Evolutionary conservation across 2,329 filamentous ascomycete genomes (phyloP).

Genomic region (Xylariales sp.): DNA sequence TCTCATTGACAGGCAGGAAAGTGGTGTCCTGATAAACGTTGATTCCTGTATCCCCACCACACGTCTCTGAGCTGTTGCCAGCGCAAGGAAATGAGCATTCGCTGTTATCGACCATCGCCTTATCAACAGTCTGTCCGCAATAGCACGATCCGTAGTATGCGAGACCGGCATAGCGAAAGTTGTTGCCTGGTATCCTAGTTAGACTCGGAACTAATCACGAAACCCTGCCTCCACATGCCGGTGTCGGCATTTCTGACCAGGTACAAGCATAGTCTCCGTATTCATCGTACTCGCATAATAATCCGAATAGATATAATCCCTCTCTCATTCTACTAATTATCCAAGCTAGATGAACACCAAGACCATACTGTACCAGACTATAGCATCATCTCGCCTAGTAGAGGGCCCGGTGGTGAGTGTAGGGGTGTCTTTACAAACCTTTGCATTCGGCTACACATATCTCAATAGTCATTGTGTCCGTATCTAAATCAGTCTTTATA

Average conservation of each 20-base stretch:
- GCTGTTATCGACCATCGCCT: slow-evolving; percentile 45
- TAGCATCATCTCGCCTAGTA: not conserved
- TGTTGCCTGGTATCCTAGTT: slow-evolving; percentile 38
- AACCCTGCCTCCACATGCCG: no score
- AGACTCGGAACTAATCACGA: no score
- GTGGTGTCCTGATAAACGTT: slow-evolving; percentile 46
- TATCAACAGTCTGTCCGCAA: slow-evolving; percentile 46
- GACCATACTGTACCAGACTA: no score
- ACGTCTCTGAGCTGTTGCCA: slow-evolving; percentile 38
- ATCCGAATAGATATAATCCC: no score
- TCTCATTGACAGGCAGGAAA: slow-evolving; percentile 38
- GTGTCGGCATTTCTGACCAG: no score
- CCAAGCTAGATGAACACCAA: no score
- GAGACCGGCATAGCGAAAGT: slow-evolving; percentile 46
- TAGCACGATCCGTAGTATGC: slow-evolving; percentile 50
- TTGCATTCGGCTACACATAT: slow-evolving; percentile 45
- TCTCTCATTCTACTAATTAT: no score
- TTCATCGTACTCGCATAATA: no score
- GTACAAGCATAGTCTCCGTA: no score
- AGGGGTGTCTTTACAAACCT: slow-evolving; percentile 24
- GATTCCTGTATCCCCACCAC: slow-evolving; percentile 43
- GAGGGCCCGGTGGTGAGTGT: no score
- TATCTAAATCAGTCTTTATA: slow-evolving; percentile 35
- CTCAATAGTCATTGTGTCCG: slow-evolving; percentile 41
- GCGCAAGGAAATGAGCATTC: slow-evolving; percentile 55